These are phyloP conservation scores for Salix udensis DNA, from an alignment of 345 rosid genomes.

Conservation along the genomic window DNA sequence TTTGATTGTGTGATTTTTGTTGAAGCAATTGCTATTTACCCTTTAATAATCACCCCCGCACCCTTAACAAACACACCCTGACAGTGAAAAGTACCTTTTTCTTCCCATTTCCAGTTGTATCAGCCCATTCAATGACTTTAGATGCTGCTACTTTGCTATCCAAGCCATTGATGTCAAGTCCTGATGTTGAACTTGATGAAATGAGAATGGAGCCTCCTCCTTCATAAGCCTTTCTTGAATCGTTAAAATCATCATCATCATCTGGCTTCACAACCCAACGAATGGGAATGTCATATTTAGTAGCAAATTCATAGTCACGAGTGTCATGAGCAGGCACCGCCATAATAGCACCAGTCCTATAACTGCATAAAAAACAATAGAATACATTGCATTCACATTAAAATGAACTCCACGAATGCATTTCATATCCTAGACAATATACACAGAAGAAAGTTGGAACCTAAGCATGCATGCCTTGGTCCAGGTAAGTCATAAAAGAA, in stretches of 20 bases:
- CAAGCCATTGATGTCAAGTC: slow-evolving; percentile 79
- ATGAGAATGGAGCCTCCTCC: slow-evolving; percentile 58
- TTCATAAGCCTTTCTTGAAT: slow-evolving; percentile 48
- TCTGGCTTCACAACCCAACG: slow-evolving; percentile 59
- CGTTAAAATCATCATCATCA: slow-evolving; percentile 37
- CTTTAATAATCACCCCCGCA: too few species aligned
- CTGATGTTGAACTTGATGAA: slow-evolving; percentile 54
- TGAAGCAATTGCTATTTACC: too few species aligned
- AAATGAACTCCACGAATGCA: not conserved
- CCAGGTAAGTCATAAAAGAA: slow-evolving; percentile 1
- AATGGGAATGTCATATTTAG: slow-evolving; percentile 65
- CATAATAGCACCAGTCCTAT: slow-evolving; percentile 98
- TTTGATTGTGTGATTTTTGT: too few species aligned
- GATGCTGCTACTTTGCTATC: slow-evolving; percentile 61
- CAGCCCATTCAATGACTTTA: slow-evolving; percentile 78
- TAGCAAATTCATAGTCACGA: slow-evolving; percentile 81
- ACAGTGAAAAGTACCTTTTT: slow-evolving; percentile 58
- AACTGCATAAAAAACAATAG: slow-evolving; percentile 43
- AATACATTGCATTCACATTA: slow-evolving; percentile 3
- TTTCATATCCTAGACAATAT: not conserved
- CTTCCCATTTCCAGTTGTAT: slow-evolving; percentile 71
- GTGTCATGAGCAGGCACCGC: slow-evolving; percentile 92
- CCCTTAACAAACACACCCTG: not conserved
- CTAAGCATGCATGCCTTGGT: not conserved
- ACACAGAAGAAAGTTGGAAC: not conserved